Percentiles rank a stretch among this genome's conserved stretches.
Evolutionary conservation across 257 asterid species (phyloP).

Genomic region (Salvia splendens): DNA sequence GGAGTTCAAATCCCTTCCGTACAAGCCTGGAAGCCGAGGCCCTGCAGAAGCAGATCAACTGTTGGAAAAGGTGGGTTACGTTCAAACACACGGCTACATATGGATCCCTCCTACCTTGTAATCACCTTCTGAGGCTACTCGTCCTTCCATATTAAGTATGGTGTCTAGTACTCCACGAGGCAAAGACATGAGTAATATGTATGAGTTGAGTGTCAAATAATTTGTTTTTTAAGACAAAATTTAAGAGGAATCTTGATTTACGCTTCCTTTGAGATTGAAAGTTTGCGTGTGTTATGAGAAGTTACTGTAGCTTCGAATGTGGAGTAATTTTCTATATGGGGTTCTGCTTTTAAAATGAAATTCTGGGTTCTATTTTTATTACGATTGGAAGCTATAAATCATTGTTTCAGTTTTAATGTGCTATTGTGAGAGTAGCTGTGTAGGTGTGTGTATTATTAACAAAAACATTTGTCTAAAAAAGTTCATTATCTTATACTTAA

Average conservation of each 20-base stretch:
- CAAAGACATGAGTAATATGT: slow-evolving; percentile 22
- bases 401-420: too few species aligned
- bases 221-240: slow-evolving; percentile 5
- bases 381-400: too few species aligned
- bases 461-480: too few species aligned
- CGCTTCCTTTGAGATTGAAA: too few species aligned
- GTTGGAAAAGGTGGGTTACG: slow-evolving; percentile 67
- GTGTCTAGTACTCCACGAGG: slow-evolving; percentile 22
- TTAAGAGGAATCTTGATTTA: slow-evolving; percentile 25
- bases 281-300: too few species aligned
- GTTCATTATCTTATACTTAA: too few species aligned
- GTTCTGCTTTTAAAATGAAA: too few species aligned
- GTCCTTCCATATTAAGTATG: neutral
- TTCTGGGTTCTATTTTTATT: too few species aligned
- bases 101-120: slow-evolving; percentile 89
- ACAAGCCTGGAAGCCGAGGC: slow-evolving; percentile 88
- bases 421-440: too few species aligned
- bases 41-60: slow-evolving; percentile 87
- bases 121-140: slow-evolving; percentile 1
- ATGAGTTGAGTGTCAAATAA: slow-evolving; percentile 20
- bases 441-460: too few species aligned
- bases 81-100: slow-evolving; percentile 89
- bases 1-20: slow-evolving; percentile 66
- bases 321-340: too few species aligned
- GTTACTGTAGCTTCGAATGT: too few species aligned